A percentile compares a stretch with the other conserved stretches of the same genome.
Conservation (phyloP, 768 basidiomycete genomes). For the Gloeopeniophorella convolvens region DNA sequence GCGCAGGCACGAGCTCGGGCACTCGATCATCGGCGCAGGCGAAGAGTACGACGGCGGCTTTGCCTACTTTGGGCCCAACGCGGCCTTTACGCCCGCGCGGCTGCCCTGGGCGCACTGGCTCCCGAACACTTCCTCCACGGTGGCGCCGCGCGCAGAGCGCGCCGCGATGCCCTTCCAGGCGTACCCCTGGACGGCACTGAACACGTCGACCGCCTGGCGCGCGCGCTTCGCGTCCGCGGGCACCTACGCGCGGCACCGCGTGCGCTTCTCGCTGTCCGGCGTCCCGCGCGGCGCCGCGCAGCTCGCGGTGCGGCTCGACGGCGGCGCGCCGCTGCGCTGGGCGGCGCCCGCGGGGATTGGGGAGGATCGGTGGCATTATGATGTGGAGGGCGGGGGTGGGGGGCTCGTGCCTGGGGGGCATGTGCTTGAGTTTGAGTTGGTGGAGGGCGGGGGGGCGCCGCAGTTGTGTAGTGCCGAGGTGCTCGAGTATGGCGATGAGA, state of each 20-base stretch:
- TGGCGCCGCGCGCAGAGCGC: constrained; percentile 46
- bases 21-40: constrained; percentile 71
- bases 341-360: constrained; percentile 48
- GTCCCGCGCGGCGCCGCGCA: constrained; percentile 48
- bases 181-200: constrained; percentile 72
- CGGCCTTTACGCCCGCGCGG: constrained; percentile 37
- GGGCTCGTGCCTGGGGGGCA: constrained; percentile 47
- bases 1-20: constrained; percentile 61
- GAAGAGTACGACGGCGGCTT: constrained; percentile 81
- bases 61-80: constrained; percentile 67
- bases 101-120: constrained; percentile 75
- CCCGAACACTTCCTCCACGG: not conserved
- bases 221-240: constrained; percentile 59
- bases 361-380: constrained; percentile 72
- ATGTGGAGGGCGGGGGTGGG: constrained; percentile 39
- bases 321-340: constrained; percentile 53
- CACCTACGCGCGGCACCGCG: constrained; percentile 48
- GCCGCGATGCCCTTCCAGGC: constrained; percentile 69
- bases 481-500: constrained; percentile 59
- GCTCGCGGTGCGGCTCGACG: constrained; percentile 56
- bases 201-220: constrained; percentile 53
- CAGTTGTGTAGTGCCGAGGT: constrained; percentile 76
- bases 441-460: constrained; percentile 46
- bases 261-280: constrained; percentile 71
- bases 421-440: constrained; percentile 50